Evolutionary conservation across 2,329 filamentous ascomycete species (phyloP).

Genomic region (Waltergamsia citrina): DNA sequence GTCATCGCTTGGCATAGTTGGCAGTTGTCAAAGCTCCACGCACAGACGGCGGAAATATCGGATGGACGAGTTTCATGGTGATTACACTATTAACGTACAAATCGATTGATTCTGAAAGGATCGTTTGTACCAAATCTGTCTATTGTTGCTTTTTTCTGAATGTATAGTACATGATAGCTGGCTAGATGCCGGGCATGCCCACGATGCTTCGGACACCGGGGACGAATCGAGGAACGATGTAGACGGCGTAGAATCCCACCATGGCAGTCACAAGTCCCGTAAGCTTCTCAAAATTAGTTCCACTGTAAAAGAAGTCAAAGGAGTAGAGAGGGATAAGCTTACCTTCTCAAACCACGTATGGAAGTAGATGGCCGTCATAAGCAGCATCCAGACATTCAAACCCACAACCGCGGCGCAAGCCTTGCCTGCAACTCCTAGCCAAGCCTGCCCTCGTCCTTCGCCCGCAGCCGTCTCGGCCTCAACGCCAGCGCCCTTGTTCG

Average conservation of each 20-base stretch:
- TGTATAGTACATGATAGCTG: no score
- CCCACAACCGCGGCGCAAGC: conserved; percentile 54
- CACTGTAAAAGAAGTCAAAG: background rate
- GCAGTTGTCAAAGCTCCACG: no score
- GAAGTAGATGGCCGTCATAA: conserved; percentile 98
- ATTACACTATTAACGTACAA: no score
- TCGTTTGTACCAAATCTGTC: no score
- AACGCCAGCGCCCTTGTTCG: conserved; percentile 48
- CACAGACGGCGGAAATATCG: no score
- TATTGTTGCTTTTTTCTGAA: no score
- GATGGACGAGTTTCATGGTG: no score
- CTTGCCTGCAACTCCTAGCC: conserved; percentile 38
- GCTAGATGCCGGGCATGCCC: conserved; percentile 41
- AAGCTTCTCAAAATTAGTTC: conserved; percentile 27
- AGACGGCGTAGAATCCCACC: conserved; percentile 36
- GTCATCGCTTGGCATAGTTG: no score
- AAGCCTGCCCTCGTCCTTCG: conserved; percentile 11
- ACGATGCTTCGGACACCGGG: conserved; percentile 34
- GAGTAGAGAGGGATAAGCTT: conserved; percentile 13
- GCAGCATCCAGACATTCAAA: conserved; percentile 85
- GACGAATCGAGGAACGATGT: conserved; percentile 41
- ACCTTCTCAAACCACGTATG: conserved; percentile 99
- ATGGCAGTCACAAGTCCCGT: conserved; percentile 42
- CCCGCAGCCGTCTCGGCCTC: conserved; percentile 24
- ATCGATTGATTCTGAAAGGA: no score